Evolutionary conservation across 1,284 basidiomycete genomes (phyloP), one percentile per base, ranked within the genome.

Genomic region (Entoloma clypeatum): DNA sequence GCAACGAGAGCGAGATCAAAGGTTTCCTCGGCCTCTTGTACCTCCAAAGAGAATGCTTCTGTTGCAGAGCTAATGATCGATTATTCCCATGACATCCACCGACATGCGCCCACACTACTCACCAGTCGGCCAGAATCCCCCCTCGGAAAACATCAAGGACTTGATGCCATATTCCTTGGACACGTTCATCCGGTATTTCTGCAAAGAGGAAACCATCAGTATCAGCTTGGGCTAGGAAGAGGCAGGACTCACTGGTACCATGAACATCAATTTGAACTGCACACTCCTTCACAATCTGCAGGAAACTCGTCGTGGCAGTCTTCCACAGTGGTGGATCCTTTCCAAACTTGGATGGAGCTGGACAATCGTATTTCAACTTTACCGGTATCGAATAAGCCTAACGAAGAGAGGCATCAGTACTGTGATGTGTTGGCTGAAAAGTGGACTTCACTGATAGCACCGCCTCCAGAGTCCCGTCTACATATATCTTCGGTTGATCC

Each of bases 351-450:
- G 84, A 92, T 1, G 93, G 75, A 0, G 85, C 68, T 0, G 94
- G 93, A 58, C 94, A 96, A 32, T 93, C 91, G 53, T 97, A 96
- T 62, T 94, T 95, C 48, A 98, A 69, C 59, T 92, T 92, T 59
- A 97, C 82, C 0, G 94, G 92, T 23, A 95, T 83, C 2, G 87
- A 79, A 53, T 89, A 92, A 0, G 92, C 85, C 89, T 92, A 39
- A 33, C 47, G 28, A 45, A 21, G 14, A 30, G 34, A 45, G 24
- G 35, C 25, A 21, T 39, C 32, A 36, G 37, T 5, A 30, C 19
- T 31, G 21, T 25, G 11, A 11, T 37, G 16, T 7, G 4, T 17
- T 41, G 8, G 26, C 11, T 18, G 14, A 14, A 22, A 25, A 14
- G 18, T 7, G 28, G 16, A 8, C 67, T 82, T 55, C 50, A 91